Conservation (phyloP, 257 asterid species). For the Plantago elongata region DNA sequence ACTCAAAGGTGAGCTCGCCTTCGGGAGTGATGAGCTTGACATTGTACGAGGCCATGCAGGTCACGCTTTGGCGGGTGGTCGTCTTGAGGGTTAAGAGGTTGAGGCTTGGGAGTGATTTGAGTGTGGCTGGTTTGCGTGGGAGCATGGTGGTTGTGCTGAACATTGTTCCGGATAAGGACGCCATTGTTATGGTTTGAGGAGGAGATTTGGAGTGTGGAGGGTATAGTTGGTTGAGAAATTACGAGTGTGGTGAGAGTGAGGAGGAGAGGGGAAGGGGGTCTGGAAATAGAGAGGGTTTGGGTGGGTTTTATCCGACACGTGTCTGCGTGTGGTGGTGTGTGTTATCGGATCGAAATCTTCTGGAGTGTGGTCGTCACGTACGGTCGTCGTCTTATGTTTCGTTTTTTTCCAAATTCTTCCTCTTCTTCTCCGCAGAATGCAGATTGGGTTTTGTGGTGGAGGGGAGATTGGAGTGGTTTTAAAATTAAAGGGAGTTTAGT, state of each 20-base stretch:
- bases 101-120: background rate
- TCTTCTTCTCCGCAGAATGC: background rate
- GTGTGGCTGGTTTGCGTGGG: slow-evolving; percentile 34
- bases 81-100: slow-evolving; percentile 32
- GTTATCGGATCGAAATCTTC: slow-evolving; percentile 18
- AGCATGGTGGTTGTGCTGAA: slow-evolving; percentile 45
- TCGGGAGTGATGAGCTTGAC: slow-evolving; percentile 58
- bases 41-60: slow-evolving; percentile 62
- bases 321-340: slow-evolving; percentile 19
- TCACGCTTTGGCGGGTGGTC: slow-evolving; percentile 30
- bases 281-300: slow-evolving; percentile 48
- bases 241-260: background rate
- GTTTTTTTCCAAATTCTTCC: background rate
- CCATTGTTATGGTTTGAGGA: slow-evolving; percentile 29
- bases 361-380: slow-evolving; percentile 5
- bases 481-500: too few relatives aligned
- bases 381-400: background rate
- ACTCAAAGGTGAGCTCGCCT: slow-evolving; percentile 32
- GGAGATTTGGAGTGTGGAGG: background rate
- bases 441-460: too few relatives aligned
- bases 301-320: slow-evolving; percentile 30
- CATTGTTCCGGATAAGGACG: slow-evolving; percentile 41
- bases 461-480: too few relatives aligned
- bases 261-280: slow-evolving; percentile 25
- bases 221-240: background rate